A percentile compares a stretch with the other conserved stretches of the same genome.
Evolutionary conservation across 2,329 filamentous ascomycete genomes (phyloP).

Genomic region (Blumeria hordei): DNA sequence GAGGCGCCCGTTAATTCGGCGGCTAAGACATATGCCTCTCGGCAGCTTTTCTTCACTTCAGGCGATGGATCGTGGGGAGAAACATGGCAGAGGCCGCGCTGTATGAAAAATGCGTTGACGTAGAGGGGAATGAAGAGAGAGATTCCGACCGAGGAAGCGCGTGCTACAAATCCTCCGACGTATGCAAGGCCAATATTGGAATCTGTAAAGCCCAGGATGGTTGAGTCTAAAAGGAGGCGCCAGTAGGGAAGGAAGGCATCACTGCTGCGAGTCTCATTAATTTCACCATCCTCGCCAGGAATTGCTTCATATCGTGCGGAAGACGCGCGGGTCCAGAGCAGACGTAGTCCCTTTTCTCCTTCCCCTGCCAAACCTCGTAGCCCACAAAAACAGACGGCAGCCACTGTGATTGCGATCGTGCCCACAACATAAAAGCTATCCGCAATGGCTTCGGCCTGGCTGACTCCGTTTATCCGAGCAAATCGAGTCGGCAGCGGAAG

Average conservation of each 20-base stretch:
- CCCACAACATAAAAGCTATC: constrained; percentile 79
- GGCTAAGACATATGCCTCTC: constrained; percentile 67
- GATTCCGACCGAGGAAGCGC: constrained; percentile 84
- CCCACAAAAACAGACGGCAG: constrained; percentile 55
- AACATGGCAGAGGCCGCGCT: constrained; percentile 52
- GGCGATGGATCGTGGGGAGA: constrained; percentile 36
- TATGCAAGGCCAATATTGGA: constrained; percentile 68
- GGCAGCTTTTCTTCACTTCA: constrained; percentile 67
- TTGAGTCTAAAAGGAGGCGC: constrained; percentile 33
- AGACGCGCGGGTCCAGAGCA: constrained; percentile 18
- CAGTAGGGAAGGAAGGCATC: constrained; percentile 24
- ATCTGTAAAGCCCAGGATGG: constrained; percentile 50
- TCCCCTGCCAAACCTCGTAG: constrained; percentile 47
- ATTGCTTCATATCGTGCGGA: too few species aligned
- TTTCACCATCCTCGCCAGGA: too few species aligned
- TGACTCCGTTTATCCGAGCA: constrained; percentile 42
- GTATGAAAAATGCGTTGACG: constrained; percentile 75
- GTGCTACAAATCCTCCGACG: constrained; percentile 78
- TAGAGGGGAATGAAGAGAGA: constrained; percentile 86
- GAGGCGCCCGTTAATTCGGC: constrained; percentile 73
- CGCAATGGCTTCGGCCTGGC: constrained; percentile 49
- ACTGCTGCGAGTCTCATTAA: neutral
- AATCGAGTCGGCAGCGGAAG: constrained; percentile 71
- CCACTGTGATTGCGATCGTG: constrained; percentile 43
- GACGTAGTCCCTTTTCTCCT: constrained; percentile 47